Evolutionary conservation across 257 asterid species (phyloP), one percentile per base, ranked within the genome.

Genomic region (Solanum arcanum): DNA sequence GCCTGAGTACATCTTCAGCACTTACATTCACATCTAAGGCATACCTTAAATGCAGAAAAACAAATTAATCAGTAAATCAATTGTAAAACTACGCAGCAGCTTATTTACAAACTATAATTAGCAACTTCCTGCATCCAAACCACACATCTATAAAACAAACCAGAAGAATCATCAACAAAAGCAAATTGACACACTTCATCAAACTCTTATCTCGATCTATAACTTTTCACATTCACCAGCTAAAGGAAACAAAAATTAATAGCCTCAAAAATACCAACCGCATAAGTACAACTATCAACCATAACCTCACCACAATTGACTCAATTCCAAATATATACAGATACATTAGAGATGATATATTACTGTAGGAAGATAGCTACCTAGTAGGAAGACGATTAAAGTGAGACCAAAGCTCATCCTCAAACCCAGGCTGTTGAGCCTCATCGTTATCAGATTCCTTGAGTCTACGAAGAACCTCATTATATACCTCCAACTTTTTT

Each of bases 21-120:
- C 98, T 97, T 89, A 95, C 96, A 87, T 97, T 96, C 90, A 97
- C 99, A 92, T 97, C 99, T 92, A 93, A 90, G 7, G 99, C 99
- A 86, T 97, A 97, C 94, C 99, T 97, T 91, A 42, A 91, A 77
- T 75, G 73, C 86, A 89, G 84, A 81, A 92, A 64, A 92, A 64
- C 75, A 90, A 68, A 33, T 91, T 92, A 90, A 72, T 85, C 39
- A 87, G 84, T 44, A 60, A 18, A n/a, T 86, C n/a, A 68, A 42
- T 84, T n/a, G 31, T 15, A 46, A 81, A 81, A 81, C 15, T 44
- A 81, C 3, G 68, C 6, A 47, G 2, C 68, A 47, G 27, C 68
- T 80, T 27, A 46, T 78, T 46, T 1, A 23, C 84, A 46, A 15
- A 78, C 1, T 25, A 6, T 15, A 78, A 78, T 46, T 47, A 10